Conservation (phyloP, 2,329 filamentous ascomycete genomes). For the Ceratocystis alfenasii region DNA sequence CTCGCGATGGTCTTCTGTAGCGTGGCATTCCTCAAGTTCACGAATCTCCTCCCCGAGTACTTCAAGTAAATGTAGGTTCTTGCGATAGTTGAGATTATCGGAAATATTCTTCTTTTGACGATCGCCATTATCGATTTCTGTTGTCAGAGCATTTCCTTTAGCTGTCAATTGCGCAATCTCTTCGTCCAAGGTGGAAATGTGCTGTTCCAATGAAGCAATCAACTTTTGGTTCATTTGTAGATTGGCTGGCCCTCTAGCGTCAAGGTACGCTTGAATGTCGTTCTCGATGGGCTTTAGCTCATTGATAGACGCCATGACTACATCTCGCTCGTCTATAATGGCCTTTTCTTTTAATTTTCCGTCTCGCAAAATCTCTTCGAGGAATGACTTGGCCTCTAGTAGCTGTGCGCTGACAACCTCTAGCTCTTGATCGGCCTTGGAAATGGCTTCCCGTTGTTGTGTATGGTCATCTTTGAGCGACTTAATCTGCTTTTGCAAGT, state of each 20-base stretch:
- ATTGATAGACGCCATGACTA: constrained; percentile 60
- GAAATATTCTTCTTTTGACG: constrained; percentile 74
- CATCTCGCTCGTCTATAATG: constrained; percentile 57
- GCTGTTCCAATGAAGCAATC: constrained; percentile 54
- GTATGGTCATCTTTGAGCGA: constrained; percentile 55
- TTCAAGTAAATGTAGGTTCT: constrained; percentile 57
- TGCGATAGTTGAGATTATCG: constrained; percentile 80
- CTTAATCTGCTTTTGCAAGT: constrained; percentile 58
- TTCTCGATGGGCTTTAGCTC: constrained; percentile 63
- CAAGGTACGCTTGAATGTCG: constrained; percentile 69
- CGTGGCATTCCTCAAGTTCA: constrained; percentile 65
- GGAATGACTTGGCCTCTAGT: constrained; percentile 58
- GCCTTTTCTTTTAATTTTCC: constrained; percentile 62
- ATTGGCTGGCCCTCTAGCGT: constrained; percentile 60
- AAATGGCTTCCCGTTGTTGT: constrained; percentile 58
- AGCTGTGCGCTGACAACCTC: constrained; percentile 65
- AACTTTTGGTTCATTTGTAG: constrained; percentile 58
- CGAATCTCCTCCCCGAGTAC: constrained; percentile 56
- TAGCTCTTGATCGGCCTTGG: constrained; percentile 58
- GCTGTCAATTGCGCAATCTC: constrained; percentile 56
- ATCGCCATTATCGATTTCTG: constrained; percentile 66
- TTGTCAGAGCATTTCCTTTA: constrained; percentile 64
- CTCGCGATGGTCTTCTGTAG: constrained; percentile 66
- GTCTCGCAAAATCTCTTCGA: constrained; percentile 62
- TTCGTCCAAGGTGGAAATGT: constrained; percentile 52